Conservation (phyloP, 2,329 filamentous ascomycete genomes). For the Aspergillus sp. region DNA sequence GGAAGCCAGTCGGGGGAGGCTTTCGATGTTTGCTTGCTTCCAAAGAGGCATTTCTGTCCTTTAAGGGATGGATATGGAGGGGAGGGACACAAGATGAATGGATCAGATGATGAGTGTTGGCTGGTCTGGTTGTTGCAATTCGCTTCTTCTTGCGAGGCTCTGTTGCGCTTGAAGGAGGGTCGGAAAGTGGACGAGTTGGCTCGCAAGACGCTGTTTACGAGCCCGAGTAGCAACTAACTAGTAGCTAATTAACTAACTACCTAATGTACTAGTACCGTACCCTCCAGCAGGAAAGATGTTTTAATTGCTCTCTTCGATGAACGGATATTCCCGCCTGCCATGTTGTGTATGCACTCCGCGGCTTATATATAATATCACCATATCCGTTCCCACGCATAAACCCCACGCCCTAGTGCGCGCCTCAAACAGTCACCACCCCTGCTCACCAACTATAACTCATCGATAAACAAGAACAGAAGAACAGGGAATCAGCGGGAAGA, state of each 20-base stretch:
- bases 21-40: no score
- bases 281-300: no score
- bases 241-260: no score
- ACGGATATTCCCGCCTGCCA: no score
- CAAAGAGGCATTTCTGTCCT: background rate
- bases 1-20: no score
- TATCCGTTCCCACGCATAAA: background rate
- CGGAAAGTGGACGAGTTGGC: no score
- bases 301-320: no score
- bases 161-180: background rate
- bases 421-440: background rate
- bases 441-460: background rate
- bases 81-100: background rate
- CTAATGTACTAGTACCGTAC: no score
- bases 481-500: constrained; percentile 25
- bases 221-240: no score
- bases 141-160: background rate
- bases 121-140: background rate
- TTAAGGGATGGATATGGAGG: background rate
- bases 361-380: background rate
- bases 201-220: no score
- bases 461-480: constrained; percentile 9
- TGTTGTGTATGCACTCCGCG: no score
- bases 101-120: background rate
- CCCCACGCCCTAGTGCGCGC: background rate